A percentile compares a stretch with the other conserved stretches of the same genome.
phyloP scores from a whole-genome alignment of 1,284 basidiomycete species.

The Leucoagaricus sp. region DNA sequence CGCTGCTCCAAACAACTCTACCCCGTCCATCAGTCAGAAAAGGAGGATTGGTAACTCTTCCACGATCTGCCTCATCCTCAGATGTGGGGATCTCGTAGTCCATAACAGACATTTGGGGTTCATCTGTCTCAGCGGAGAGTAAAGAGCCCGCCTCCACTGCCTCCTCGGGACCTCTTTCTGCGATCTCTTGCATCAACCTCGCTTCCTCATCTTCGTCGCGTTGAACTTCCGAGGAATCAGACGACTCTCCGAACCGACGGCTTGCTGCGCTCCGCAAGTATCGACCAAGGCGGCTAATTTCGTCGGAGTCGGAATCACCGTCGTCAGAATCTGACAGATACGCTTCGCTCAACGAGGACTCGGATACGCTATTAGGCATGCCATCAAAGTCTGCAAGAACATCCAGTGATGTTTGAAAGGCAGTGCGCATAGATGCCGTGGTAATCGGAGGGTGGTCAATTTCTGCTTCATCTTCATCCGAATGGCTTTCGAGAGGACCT shows the following conservation, averaged over 20 bases:
- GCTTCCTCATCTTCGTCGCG: not conserved
- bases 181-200: slow-evolving; percentile 8
- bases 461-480: not conserved
- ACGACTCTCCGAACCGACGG: not conserved
- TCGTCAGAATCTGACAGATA: slow-evolving; percentile 24
- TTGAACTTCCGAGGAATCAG: not conserved
- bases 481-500: slow-evolving; percentile 17
- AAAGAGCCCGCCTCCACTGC: not conserved
- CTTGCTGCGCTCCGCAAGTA: slow-evolving; percentile 1
- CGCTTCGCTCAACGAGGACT: slow-evolving; percentile 24
- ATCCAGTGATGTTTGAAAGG: not conserved
- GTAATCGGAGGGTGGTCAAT: no score
- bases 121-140: not conserved
- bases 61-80: slow-evolving; percentile 15
- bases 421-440: not conserved
- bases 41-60: slow-evolving; percentile 40
- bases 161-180: slow-evolving; percentile 9
- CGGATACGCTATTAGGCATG: slow-evolving; percentile 33
- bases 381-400: slow-evolving; percentile 24
- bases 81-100: slow-evolving; percentile 8
- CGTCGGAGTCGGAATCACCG: slow-evolving; percentile 18
- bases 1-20: slow-evolving; percentile 50
- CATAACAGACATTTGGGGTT: slow-evolving; percentile 5
- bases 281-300: slow-evolving; percentile 10
- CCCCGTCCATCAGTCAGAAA: slow-evolving; percentile 60